Conservation (phyloP, 352 stramenopile genomes). For the Hyaloperonospora arabidopsidis region DNA sequence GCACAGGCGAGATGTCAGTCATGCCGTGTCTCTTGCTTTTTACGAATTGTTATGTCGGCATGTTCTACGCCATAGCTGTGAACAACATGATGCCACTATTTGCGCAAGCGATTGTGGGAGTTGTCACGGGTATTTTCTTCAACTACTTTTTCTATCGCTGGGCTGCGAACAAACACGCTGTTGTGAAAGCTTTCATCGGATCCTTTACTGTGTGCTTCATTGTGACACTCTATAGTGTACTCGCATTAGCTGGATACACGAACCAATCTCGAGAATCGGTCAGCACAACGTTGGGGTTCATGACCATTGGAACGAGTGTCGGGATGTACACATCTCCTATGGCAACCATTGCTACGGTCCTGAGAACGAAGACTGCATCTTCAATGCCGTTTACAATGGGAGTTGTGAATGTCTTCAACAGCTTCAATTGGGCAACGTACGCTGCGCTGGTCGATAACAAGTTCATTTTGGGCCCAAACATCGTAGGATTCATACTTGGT, state of each 20-base stretch:
- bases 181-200: constrained; percentile 10
- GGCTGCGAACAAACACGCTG: constrained; percentile 13
- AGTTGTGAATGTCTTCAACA: constrained; percentile 17
- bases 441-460: constrained; percentile 10
- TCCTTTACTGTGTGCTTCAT: constrained; percentile 17
- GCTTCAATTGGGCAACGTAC: constrained; percentile 13
- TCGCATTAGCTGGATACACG: constrained; percentile 26
- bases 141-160: constrained; percentile 28
- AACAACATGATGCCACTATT: constrained; percentile 29
- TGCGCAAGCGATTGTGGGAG: constrained; percentile 17
- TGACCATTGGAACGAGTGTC: constrained; percentile 42
- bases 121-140: constrained; percentile 24
- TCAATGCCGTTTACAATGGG: constrained; percentile 25
- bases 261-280: constrained; percentile 23
- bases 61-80: constrained; percentile 27
- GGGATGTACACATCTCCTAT: constrained; percentile 52
- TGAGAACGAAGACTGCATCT: constrained; percentile 20
- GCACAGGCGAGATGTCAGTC: constrained; percentile 29
- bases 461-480: constrained; percentile 35
- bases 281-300: constrained; percentile 37
- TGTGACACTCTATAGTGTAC: constrained; percentile 31
- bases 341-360: constrained; percentile 30
- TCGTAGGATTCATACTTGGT: constrained; percentile 24
- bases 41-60: constrained; percentile 23
- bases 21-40: constrained; percentile 29